These are phyloP conservation scores for Geum urbanum DNA, from an alignment of 306 rosid genomes.

Conservation along the genomic window DNA sequence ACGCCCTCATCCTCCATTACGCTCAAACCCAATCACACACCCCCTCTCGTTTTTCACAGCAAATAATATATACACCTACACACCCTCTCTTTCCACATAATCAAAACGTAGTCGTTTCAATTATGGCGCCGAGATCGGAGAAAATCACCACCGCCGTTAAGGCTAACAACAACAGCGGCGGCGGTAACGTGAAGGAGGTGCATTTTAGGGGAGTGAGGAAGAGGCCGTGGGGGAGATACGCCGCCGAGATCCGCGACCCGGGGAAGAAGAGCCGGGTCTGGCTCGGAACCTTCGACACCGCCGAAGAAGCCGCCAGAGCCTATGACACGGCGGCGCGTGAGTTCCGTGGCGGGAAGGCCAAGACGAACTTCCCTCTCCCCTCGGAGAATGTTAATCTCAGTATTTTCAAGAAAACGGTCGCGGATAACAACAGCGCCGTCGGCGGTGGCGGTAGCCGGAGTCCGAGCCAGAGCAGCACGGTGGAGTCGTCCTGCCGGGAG, in stretches of 20 bases:
- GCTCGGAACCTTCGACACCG: constrained; percentile 97
- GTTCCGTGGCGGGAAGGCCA: constrained; percentile 94
- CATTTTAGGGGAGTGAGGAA: constrained; percentile 94
- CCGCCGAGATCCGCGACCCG: constrained; percentile 96
- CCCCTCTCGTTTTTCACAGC: background rate
- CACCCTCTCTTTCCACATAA: too few species aligned
- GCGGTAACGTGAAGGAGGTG: constrained; percentile 44
- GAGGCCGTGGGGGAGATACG: constrained; percentile 98
- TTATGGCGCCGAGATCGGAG: constrained; percentile 73
- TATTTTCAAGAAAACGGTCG: background rate
- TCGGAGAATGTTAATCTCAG: constrained; percentile 24
- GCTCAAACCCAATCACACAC: background rate
- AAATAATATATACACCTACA: too few species aligned
- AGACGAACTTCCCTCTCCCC: constrained; percentile 64
- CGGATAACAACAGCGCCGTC: background rate
- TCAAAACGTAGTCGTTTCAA: background rate
- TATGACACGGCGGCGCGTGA: constrained; percentile 84
- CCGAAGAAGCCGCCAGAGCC: constrained; percentile 92
- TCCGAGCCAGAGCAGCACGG: constrained; percentile 96
- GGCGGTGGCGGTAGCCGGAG: constrained; percentile 30
- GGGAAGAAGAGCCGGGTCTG: constrained; percentile 96
- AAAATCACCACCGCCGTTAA: too few species aligned
- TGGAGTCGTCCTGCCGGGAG: constrained; percentile 81
- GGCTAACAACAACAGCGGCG: constrained; percentile 28
- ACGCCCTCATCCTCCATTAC: constrained; percentile 7